A percentile compares a stretch with the other conserved stretches of the same genome.
Evolutionary conservation across 106 monocot genomes (phyloP).

Genomic region (Dioscorea dumetorum): DNA sequence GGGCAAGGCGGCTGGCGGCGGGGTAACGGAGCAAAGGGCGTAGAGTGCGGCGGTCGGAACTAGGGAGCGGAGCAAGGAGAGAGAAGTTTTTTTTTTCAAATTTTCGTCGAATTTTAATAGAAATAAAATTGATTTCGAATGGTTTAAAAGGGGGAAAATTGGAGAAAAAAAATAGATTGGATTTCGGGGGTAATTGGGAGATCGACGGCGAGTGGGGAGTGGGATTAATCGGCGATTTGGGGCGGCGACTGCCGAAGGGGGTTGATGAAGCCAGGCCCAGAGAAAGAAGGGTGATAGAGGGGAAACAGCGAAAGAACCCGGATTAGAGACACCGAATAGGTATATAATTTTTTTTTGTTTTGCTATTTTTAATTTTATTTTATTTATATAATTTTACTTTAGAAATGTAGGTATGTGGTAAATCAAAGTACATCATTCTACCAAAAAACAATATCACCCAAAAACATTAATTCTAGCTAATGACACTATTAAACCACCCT

Average conservation of each 20-base stretch:
- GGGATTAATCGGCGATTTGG: background rate
- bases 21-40: slow-evolving; percentile 14
- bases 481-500: too few relatives aligned
- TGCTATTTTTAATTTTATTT: background rate
- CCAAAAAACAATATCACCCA: too few relatives aligned
- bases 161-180: background rate
- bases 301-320: background rate
- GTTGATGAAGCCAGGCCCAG: background rate
- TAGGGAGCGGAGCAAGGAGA: slow-evolving; percentile 5
- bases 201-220: background rate
- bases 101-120: slow-evolving; percentile 13
- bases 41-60: slow-evolving; percentile 3
- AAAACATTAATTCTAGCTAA: too few relatives aligned
- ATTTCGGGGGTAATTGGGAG: background rate
- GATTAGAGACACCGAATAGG: background rate
- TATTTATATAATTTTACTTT: background rate
- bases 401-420: too few relatives aligned
- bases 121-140: background rate
- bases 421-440: too few relatives aligned
- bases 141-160: background rate
- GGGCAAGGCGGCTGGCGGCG: background rate
- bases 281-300: slow-evolving; percentile 1
- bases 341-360: background rate
- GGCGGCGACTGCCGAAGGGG: background rate
- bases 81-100: background rate